Conservation (phyloP, 257 asterid genomes). For the Cynanchum wilfordii region DNA sequence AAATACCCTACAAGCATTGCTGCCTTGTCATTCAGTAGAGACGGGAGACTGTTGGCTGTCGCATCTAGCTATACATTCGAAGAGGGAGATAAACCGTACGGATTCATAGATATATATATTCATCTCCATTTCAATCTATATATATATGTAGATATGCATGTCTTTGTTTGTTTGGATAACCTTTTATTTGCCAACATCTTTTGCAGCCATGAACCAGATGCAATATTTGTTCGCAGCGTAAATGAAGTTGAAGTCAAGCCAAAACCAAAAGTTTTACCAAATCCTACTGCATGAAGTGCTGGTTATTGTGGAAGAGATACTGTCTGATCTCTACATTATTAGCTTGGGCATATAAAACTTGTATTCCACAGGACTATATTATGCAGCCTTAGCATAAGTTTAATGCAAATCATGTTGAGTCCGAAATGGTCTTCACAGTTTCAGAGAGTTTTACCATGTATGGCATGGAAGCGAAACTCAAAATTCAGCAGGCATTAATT, state of each 20-base stretch:
- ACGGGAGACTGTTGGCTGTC: constrained; percentile 75
- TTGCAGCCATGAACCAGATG: constrained; percentile 87
- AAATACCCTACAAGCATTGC: constrained; percentile 86
- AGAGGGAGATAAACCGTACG: constrained; percentile 89
- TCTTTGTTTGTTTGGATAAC: not conserved
- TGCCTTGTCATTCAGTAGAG: constrained; percentile 86
- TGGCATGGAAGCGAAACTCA: not conserved
- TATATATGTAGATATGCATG: not conserved
- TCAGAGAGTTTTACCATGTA: not conserved
- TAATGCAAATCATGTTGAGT: constrained; percentile 4
- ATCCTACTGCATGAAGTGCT: constrained; percentile 41
- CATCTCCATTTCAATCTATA: not conserved
- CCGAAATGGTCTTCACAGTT: not conserved
- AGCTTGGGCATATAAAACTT: constrained; percentile 8
- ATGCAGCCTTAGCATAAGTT: constrained; percentile 5
- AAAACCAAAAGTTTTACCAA: constrained; percentile 71
- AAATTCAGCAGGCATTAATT: not conserved
- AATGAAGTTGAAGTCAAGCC: constrained; percentile 95
- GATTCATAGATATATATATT: not conserved
- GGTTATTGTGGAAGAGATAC: not conserved
- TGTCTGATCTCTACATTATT: constrained; percentile 5
- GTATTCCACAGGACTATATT: not conserved
- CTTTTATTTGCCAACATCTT: constrained; percentile 3
- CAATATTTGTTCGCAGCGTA: constrained; percentile 72
- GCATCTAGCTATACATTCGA: constrained; percentile 94